Conservation (phyloP, 2,329 filamentous ascomycete genomes). For the Penicillium sp. region DNA sequence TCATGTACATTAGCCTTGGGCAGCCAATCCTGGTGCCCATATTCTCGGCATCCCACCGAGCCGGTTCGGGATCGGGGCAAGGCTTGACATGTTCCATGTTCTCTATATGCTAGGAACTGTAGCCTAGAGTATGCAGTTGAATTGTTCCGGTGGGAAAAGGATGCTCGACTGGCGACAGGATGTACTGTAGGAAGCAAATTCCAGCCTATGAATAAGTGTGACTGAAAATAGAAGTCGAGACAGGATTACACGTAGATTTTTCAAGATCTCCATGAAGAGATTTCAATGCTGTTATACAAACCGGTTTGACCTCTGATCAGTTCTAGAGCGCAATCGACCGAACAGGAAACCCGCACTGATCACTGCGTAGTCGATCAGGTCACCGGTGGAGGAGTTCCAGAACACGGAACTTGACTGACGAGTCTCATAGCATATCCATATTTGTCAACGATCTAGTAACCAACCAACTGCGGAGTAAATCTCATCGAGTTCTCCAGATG, state of each 20-base stretch:
- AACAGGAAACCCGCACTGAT: slow-evolving; percentile 3
- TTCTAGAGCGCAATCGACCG: slow-evolving; percentile 10
- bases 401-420: slow-evolving; percentile 7
- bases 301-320: slow-evolving; percentile 4
- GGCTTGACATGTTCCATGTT: neutral
- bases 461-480: neutral
- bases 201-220: neutral
- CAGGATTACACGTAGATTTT: too few species aligned
- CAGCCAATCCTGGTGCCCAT: slow-evolving; percentile 13
- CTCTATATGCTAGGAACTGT: too few species aligned
- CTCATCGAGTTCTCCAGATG: neutral
- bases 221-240: neutral
- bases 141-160: neutral
- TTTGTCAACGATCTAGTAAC: neutral
- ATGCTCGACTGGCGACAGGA: neutral
- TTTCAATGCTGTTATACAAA: neutral
- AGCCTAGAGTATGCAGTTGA: too few species aligned
- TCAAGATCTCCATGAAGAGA: neutral
- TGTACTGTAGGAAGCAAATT: neutral
- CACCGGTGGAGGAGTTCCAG: slow-evolving; percentile 3
- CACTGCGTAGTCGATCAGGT: neutral
- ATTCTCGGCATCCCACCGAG: slow-evolving; percentile 14
- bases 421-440: neutral
- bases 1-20: slow-evolving; percentile 12
- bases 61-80: slow-evolving; percentile 13